phyloP scores from a whole-genome alignment of 176 grass and related monocot species.

The Lolium multiflorum region DNA sequence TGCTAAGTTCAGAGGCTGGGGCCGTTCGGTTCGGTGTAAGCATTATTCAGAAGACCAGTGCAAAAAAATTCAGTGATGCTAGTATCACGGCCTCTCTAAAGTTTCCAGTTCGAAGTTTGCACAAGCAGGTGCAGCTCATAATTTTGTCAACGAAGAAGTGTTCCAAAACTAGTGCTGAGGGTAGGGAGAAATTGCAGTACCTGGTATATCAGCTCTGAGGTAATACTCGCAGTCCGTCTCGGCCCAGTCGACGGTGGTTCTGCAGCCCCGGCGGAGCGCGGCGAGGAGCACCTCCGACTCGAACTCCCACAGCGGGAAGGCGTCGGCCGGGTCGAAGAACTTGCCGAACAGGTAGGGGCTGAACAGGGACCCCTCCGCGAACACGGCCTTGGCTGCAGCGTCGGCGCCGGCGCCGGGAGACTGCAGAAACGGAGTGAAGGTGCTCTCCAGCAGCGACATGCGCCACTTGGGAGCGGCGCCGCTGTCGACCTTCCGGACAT shows the following conservation, averaged over 20 bases:
- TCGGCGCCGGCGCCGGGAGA: background rate
- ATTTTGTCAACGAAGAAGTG: too few species aligned
- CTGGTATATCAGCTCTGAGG: constrained; percentile 70
- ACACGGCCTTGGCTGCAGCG: constrained; percentile 58
- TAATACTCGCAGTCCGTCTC: constrained; percentile 70
- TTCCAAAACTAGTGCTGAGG: too few species aligned
- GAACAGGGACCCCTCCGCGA: constrained; percentile 80
- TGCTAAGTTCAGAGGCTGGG: too few species aligned
- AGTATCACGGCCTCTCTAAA: too few species aligned
- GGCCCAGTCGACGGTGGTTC: constrained; percentile 66
- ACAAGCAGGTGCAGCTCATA: too few species aligned
- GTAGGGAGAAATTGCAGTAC: constrained; percentile 28
- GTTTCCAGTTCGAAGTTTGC: too few species aligned
- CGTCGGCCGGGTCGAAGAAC: constrained; percentile 94
- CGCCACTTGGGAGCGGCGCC: constrained; percentile 64
- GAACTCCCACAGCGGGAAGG: constrained; percentile 95
- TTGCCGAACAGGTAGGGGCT: constrained; percentile 89
- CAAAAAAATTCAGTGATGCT: too few species aligned
- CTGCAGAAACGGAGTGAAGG: constrained; percentile 60
- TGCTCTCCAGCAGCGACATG: constrained; percentile 75
- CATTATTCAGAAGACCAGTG: too few species aligned
- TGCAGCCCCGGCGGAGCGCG: constrained; percentile 46
- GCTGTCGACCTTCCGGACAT: constrained; percentile 53
- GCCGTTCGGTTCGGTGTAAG: too few species aligned
- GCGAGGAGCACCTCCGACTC: constrained; percentile 74